A percentile compares a stretch with the other conserved stretches of the same genome.
Evolutionary conservation across 176 grass and related monocot species (phyloP).

Genomic region (Aegilops sharonensis): DNA sequence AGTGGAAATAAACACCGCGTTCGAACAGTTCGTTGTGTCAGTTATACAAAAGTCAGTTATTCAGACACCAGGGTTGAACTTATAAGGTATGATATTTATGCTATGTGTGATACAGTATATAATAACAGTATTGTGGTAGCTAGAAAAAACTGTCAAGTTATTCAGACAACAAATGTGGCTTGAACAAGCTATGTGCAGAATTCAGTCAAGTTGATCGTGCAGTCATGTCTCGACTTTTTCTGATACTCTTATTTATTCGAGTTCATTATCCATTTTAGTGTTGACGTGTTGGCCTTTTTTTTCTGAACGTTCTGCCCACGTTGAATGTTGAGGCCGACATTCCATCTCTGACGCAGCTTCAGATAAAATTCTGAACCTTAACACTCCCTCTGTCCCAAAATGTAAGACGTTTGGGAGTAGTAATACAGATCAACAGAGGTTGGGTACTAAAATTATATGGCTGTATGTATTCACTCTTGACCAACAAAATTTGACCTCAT

Average conservation of each 20-base stretch:
- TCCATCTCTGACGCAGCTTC: not conserved
- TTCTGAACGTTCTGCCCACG: conserved; percentile 7
- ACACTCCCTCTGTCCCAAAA: too few species aligned
- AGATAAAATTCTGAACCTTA: not conserved
- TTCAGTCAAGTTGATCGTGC: conserved; percentile 29
- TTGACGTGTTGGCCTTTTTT: not conserved
- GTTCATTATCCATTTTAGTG: not conserved
- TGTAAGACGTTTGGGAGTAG: too few species aligned
- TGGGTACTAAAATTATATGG: not conserved
- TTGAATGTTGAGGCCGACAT: not conserved
- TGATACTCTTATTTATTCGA: not conserved
- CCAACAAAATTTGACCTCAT: conserved; percentile 1
- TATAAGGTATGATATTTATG: not conserved
- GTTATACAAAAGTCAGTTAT: not conserved
- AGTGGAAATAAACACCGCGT: conserved; percentile 26
- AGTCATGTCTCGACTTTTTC: conserved; percentile 1
- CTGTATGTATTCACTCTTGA: not conserved
- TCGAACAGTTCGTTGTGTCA: not conserved
- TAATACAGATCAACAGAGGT: not conserved
- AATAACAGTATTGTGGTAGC: conserved; percentile 14
- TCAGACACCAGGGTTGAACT: conserved; percentile 1
- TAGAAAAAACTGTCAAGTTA: not conserved
- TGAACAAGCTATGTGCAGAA: conserved; percentile 20
- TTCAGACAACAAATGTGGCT: not conserved
- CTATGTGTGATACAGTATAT: not conserved